phyloP scores from a whole-genome alignment of 352 stramenopile genomes.

The Globisporangium abappressorium region DNA sequence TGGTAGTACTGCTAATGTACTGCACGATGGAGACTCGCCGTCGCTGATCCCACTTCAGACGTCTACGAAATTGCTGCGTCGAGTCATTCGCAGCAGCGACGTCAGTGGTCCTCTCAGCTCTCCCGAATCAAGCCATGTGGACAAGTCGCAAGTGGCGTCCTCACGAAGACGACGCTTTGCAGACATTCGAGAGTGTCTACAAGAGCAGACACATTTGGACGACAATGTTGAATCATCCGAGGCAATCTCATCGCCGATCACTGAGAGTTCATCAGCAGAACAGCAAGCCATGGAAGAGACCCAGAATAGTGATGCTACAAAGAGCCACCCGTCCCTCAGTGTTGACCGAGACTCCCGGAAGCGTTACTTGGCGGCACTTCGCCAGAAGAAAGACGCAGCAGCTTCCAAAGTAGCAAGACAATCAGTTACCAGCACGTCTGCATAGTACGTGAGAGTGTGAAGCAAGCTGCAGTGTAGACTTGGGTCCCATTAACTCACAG shows the following conservation, averaged over 20 bases:
- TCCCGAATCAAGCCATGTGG: neutral
- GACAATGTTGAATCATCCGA: neutral
- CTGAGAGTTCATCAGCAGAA: neutral
- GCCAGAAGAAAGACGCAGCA: constrained; percentile 1
- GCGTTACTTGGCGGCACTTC: neutral
- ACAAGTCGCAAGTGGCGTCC: neutral
- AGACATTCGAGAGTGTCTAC: constrained; percentile 15
- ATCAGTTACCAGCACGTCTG: neutral
- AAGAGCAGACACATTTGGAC: constrained; percentile 1
- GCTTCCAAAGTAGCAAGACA: neutral
- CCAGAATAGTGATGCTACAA: neutral
- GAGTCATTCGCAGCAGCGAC: neutral
- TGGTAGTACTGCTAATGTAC: neutral
- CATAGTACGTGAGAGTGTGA: neutral
- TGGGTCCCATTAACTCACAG: no score
- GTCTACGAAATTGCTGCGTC: neutral
- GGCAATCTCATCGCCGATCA: neutral
- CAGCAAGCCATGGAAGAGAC: neutral
- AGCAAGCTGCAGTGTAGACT: neutral
- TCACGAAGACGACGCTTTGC: constrained; percentile 11
- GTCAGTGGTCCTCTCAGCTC: neutral
- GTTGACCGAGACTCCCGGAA: constrained; percentile 5
- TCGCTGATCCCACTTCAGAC: neutral
- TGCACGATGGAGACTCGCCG: neutral
- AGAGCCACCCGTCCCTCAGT: neutral